Evolutionary conservation across 2,329 filamentous ascomycete species (phyloP).

Genomic region (Seiridium unicorne): DNA sequence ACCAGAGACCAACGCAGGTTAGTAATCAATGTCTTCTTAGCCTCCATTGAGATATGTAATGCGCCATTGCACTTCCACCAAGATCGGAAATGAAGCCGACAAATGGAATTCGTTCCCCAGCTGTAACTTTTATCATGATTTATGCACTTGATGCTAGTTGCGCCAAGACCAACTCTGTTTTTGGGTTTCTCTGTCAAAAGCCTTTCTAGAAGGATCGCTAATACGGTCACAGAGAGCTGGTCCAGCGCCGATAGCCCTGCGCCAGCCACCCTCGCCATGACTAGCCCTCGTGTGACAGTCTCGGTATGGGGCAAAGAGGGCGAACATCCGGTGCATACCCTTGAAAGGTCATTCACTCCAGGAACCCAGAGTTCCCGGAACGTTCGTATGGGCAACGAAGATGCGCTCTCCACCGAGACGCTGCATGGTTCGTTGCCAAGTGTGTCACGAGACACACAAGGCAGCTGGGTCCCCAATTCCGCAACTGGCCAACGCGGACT

Average conservation of each 20-base stretch:
- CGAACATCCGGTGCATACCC: constrained; percentile 30
- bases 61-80: no score
- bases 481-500: constrained; percentile 43
- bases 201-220: background rate
- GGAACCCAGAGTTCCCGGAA: constrained; percentile 33
- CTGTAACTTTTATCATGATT: no score
- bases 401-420: constrained; percentile 30
- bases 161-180: background rate
- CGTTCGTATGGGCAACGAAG: constrained; percentile 35
- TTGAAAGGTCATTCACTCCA: constrained; percentile 36
- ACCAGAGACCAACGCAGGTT: constrained; percentile 41
- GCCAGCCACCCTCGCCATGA: constrained; percentile 38
- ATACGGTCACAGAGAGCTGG: constrained; percentile 31
- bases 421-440: constrained; percentile 16
- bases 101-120: no score
- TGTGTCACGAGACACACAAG: constrained; percentile 36
- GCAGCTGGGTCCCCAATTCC: constrained; percentile 38
- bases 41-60: background rate
- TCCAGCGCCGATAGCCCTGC: constrained; percentile 50
- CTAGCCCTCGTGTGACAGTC: constrained; percentile 55
- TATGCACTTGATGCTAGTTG: no score
- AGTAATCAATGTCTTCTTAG: background rate
- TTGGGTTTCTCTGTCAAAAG: background rate
- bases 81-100: no score
- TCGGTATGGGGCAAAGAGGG: constrained; percentile 52